Evolutionary conservation across 768 basidiomycete species (phyloP).

Genomic region (Mycena pura): DNA sequence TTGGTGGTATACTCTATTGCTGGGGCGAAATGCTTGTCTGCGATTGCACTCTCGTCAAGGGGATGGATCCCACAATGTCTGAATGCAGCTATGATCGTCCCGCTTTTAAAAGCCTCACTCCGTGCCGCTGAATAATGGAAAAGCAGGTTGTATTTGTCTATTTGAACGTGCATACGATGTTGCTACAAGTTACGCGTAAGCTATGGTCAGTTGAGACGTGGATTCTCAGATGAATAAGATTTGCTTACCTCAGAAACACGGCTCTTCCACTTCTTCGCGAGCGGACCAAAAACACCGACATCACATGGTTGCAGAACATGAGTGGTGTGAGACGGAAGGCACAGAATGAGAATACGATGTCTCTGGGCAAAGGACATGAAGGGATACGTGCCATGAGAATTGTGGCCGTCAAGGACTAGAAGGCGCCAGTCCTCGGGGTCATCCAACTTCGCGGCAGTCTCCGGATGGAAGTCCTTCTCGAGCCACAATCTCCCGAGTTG

Average conservation of each 20-base stretch:
- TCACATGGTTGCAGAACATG: conserved; percentile 29
- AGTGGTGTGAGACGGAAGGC: conserved; percentile 34
- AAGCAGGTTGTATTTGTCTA: conserved; percentile 27
- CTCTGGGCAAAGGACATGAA: conserved; percentile 24
- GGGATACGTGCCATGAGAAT: conserved; percentile 20
- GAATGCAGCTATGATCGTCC: conserved; percentile 27
- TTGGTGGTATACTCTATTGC: conserved; percentile 10
- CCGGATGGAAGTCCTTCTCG: too few relatives aligned
- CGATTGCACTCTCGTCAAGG: conserved; percentile 21
- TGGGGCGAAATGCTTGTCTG: conserved; percentile 8
- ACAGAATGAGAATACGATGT: conserved; percentile 28
- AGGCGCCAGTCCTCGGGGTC: too few relatives aligned
- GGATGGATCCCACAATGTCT: conserved; percentile 28
- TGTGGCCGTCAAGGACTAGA: conserved; percentile 35
- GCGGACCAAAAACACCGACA: conserved; percentile 30
- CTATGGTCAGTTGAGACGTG: background rate
- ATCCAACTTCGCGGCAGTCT: too few relatives aligned
- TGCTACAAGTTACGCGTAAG: background rate
- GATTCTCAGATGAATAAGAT: too few relatives aligned
- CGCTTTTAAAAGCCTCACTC: background rate
- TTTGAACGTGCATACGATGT: background rate
- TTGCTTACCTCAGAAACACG: background rate
- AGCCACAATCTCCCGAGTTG: too few relatives aligned
- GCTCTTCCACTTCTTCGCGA: conserved; percentile 14
- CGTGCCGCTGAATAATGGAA: conserved; percentile 20